Evolutionary conservation across 2,329 filamentous ascomycete species (phyloP).

Genomic region (Aureobasidium pullulans): DNA sequence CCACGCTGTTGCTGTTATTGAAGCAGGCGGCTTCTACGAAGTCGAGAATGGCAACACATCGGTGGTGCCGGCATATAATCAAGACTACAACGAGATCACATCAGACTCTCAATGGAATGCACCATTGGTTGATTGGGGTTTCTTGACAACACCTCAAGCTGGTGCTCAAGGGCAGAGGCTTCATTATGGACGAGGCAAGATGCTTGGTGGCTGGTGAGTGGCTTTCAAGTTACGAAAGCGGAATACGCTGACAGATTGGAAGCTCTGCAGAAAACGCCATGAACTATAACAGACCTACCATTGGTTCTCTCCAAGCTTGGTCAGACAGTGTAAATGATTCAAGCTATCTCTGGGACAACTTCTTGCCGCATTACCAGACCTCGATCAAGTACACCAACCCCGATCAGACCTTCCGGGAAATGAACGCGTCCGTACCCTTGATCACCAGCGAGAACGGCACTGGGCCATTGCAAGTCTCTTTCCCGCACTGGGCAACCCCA

Average conservation of each 20-base stretch:
- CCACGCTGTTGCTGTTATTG: constrained; percentile 20
- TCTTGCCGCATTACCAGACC: constrained; percentile 21
- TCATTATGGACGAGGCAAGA: constrained; percentile 25
- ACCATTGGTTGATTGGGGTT: constrained; percentile 24
- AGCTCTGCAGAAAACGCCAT: constrained; percentile 22
- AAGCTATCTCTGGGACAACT: constrained; percentile 23
- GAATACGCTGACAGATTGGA: background rate
- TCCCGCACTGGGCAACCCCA: constrained; percentile 22
- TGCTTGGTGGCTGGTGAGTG: constrained; percentile 20
- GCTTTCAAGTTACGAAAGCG: background rate
- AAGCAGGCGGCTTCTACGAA: constrained; percentile 22
- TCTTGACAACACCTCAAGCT: constrained; percentile 20
- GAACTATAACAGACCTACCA: constrained; percentile 25
- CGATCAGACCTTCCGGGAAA: constrained; percentile 18
- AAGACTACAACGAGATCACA: background rate
- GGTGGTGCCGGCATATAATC: constrained; percentile 7
- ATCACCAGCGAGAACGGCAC: constrained; percentile 17
- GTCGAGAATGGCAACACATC: constrained; percentile 18
- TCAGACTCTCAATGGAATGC: constrained; percentile 16
- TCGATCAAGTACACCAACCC: constrained; percentile 19
- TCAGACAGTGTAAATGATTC: constrained; percentile 31
- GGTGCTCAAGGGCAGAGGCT: constrained; percentile 12
- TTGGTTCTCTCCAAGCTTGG: constrained; percentile 28
- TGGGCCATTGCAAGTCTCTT: constrained; percentile 27
- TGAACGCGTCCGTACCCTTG: constrained; percentile 23